Evolutionary conservation across 177 flowering plant genomes (phyloP), one percentile per base, ranked within the genome.

Genomic region (Vitis hybrid): DNA sequence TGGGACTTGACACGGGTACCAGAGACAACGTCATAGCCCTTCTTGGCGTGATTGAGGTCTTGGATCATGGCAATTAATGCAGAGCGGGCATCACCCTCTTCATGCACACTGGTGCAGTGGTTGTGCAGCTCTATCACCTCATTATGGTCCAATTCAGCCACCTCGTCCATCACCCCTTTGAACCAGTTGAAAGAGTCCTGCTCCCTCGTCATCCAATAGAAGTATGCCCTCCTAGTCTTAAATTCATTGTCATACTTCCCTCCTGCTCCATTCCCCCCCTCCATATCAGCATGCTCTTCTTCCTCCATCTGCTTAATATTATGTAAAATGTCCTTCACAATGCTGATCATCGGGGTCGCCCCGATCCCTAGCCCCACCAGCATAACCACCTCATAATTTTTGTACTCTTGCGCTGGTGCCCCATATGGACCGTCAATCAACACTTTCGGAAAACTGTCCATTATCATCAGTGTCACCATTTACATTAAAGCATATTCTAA

Each of bases 321-420:
- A 74, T 77, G 77, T 7, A 84, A 81, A 4, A 88, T 83, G 79
- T 88, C 92, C 75, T 86, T 88, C 3, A 88, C 80, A 1, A 88
- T 85, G 74, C 92, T 88, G 60, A 88, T 82, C 88, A 86, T 85
- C 1, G 92, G 92, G 8, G 92, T 88, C 30, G 92, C 92, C 4
- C 92, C 92, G 2, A 86, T 86, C 11, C 92, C 92, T 4, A 88
- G 72, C 54, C 92, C 92, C 54, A 88, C 90, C 62, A 88, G 76
- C 52, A 88, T 64, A 32, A 88, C 86, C 71, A 86, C 89, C 3
- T 88, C 87, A 62, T 86, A 88, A 60, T 85, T 77, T 78, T 83
- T 82, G 85, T 88, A 88, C 67, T 86, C 92, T 77, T 88, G 92
- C 11, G 92, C 88, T 46, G 92, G 92, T 16, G 92, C 90, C 58